Base-by-base conservation (phyloP, 208 protist genomes). In the Angomonas desouzai region DNA sequence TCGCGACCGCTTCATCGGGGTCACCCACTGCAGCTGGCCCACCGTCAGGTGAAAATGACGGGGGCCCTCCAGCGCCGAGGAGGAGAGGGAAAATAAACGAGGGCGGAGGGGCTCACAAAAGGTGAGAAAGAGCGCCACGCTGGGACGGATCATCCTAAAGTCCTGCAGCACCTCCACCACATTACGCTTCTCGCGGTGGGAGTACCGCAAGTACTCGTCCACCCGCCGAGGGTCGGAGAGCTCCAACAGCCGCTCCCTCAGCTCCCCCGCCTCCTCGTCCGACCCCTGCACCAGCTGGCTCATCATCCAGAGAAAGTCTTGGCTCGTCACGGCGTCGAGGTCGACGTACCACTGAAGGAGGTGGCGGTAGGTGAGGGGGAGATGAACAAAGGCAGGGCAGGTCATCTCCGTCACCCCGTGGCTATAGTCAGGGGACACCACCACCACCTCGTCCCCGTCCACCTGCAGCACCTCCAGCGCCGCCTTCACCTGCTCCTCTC, bases 161-260 rank as follows among this genome's bases (percentile, higher is more conserved):
- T 96, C 90, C 45, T 74, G 68, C 28, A 96, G 72, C n/a, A 96
- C 87, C 71, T 96, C 90, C 29, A 83, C 81, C 16, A 91, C 66
- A 68, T 91, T 96, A 33, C 90, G 79, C 70, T 96, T 96, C 70
- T 96, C 90, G 23, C 86, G 81, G 64, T 93, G 72, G 22, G 76
- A 75, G 65, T 96, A 96, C 30, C 69, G 63, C 33, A 93, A 75
- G 63, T 87, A 96, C 27, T 89, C 86, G 65, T 82, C 77, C 23
- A 83, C 58, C 56, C 80, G 51, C 10, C 66, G 57, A 20, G 80
- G 73, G 48, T 81, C 74, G 11, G 82, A 74, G 13, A 96, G 64
- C 71, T 96, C 90, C 30, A 74, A 63, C 47, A 96, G 76, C 9
- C 90, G 75, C 70, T 91, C 82, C 33, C 55, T 75, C 29, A 86